Evolutionary conservation across 768 basidiomycete genomes (phyloP), one percentile per base, ranked within the genome.

Genomic region (Termitomyces sp.): DNA sequence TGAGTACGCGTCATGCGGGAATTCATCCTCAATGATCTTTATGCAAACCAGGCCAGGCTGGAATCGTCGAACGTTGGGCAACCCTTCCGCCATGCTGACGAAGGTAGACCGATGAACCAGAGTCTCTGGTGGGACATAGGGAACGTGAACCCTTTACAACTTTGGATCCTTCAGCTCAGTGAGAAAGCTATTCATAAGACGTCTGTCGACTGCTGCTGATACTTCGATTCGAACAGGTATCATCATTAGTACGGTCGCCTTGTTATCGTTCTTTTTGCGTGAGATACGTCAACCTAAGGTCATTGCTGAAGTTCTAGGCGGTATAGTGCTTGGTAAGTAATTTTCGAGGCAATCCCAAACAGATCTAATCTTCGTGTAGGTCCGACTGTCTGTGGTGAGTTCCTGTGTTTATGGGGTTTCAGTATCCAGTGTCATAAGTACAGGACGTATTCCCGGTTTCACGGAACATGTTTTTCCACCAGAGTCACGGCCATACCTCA

Each of bases 361-460:
- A 16, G 14, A 31, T 17, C 17, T 40, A 19, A 50, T 38, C 6
- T 12, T 25, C 17, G 17, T 37, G 8, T 8, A 82, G 79, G 80
- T 12, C 81, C 80, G 17, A 82, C 80, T 38, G 79, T 77, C 17
- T 76, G 79, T 59, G 82, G 75, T 69, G 49, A 57, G 66, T 47
- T 44, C 58, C 12, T 5, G 10, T 25, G 16, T 44, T 19, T 29
- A 3, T 27, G 2, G 12, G 0, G 34, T n/a, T 14, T 23, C 11
- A 19, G 19, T 19, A 25, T 51, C 9, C 2, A 44, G 25, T 35
- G 6, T 5, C 10, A 14, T 12, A 43, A 40, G 1, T 55, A 7
- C 16, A 71, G 91, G 95, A 25, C 84, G 88, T 25, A 92, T 97
- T 56, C 94, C 94, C 0, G 87, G 89, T 6, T 98, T 98, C 73